These are phyloP conservation scores for Dioszegia hungarica DNA, from an alignment of 768 basidiomycete genomes.

Conservation along the genomic window DNA sequence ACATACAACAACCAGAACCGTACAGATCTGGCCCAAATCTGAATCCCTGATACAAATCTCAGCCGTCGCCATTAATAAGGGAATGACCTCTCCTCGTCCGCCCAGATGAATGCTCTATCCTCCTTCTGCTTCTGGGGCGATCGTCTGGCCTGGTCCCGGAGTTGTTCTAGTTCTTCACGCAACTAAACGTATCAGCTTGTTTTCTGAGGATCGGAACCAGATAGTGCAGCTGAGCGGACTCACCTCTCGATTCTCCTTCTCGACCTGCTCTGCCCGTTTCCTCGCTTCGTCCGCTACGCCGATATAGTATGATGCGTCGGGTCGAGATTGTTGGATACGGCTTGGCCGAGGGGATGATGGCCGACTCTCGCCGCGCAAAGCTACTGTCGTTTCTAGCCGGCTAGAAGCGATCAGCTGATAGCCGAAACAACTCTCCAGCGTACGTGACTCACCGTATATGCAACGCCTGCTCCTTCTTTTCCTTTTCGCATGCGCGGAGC, in stretches of 20 bases:
- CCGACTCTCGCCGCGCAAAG: not conserved
- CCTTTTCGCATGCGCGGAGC: constrained; percentile 16
- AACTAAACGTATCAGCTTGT: constrained; percentile 1
- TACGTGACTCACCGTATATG: constrained; percentile 3
- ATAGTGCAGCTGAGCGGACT: not conserved
- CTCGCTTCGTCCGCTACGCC: constrained; percentile 17
- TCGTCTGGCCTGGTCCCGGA: constrained; percentile 1
- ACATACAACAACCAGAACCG: too few species aligned
- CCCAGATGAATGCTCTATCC: constrained; percentile 12
- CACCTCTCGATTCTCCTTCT: constrained; percentile 29
- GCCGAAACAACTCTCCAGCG: too few species aligned
- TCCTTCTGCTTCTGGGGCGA: not conserved
- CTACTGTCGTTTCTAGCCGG: constrained; percentile 3
- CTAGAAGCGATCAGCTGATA: too few species aligned
- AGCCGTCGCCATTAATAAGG: not conserved
- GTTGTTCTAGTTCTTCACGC: constrained; percentile 5
- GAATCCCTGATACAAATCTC: not conserved
- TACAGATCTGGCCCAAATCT: too few species aligned
- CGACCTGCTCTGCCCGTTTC: constrained; percentile 12
- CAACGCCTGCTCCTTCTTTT: not conserved
- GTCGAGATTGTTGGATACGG: not conserved
- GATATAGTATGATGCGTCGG: constrained; percentile 1
- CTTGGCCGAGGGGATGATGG: not conserved
- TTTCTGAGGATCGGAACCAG: not conserved
- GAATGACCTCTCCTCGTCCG: constrained; percentile 3